Percentiles rank a stretch among this genome's conserved stretches.
Conservation (phyloP, 768 basidiomycete genomes). For the Phaeotremella fagi region DNA sequence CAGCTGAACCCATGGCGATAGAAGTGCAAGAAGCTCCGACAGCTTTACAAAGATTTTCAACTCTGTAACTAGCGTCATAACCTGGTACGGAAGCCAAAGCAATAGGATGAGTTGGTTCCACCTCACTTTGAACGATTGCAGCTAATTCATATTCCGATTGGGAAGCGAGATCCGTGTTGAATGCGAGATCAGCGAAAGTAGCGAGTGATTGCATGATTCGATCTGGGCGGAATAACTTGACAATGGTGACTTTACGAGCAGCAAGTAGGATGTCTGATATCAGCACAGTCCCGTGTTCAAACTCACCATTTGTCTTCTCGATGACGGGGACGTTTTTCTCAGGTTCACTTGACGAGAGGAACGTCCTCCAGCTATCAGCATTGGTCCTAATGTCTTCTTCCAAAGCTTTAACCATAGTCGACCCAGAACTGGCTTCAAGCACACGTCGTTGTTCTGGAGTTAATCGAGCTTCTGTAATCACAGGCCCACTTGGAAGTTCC, state of each 20-base stretch:
- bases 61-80: slow-evolving; percentile 93
- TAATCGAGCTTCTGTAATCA: slow-evolving; percentile 51
- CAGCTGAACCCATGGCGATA: slow-evolving; percentile 97
- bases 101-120: slow-evolving; percentile 73
- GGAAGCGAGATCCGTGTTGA: slow-evolving; percentile 71
- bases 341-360: slow-evolving; percentile 64
- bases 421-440: slow-evolving; percentile 13
- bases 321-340: slow-evolving; percentile 74
- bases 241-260: slow-evolving; percentile 62
- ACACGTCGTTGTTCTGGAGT: slow-evolving; percentile 39
- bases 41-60: slow-evolving; percentile 49
- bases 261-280: slow-evolving; percentile 62
- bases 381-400: slow-evolving; percentile 36
- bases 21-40: slow-evolving; percentile 72
- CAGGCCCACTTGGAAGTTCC: slow-evolving; percentile 51
- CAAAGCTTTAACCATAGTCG: slow-evolving; percentile 17
- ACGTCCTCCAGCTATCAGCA: slow-evolving; percentile 64
- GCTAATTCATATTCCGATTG: slow-evolving; percentile 72
- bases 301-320: slow-evolving; percentile 63
- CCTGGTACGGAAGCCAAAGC: slow-evolving; percentile 90
- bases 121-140: slow-evolving; percentile 71
- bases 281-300: background rate
- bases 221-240: slow-evolving; percentile 92
- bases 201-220: slow-evolving; percentile 78
- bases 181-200: slow-evolving; percentile 67